Percentiles rank a stretch among this genome's conserved stretches.
Evolutionary conservation across 2,329 filamentous ascomycete species (phyloP).

Genomic region (Diaporthe sp.): DNA sequence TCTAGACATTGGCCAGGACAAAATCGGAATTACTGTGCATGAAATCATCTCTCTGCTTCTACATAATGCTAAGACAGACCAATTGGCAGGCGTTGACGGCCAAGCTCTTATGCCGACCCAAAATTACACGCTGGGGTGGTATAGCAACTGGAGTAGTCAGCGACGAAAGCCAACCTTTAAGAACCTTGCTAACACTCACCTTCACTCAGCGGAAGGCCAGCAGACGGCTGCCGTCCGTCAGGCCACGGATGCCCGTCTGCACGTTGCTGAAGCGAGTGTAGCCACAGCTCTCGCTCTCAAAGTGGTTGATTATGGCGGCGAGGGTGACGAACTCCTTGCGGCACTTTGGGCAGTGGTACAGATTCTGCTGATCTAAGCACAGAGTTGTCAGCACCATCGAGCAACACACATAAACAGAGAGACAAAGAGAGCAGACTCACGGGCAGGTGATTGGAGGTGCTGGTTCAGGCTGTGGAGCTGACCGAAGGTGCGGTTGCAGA

Average conservation of each 20-base stretch:
- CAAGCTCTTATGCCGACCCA: not conserved
- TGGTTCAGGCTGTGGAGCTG: slow-evolving; percentile 52
- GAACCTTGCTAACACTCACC: not conserved
- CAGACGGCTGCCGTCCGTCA: slow-evolving; percentile 38
- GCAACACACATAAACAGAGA: fast-evolving
- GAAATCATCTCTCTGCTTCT: not conserved
- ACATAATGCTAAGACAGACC: not conserved
- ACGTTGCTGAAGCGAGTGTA: slow-evolving; percentile 51
- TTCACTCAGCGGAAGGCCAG: not conserved
- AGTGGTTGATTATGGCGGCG: slow-evolving; percentile 52
- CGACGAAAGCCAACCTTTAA: not conserved
- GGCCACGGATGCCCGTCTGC: slow-evolving; percentile 40
- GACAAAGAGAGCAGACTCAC: slow-evolving; percentile 47
- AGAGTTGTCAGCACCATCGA: slow-evolving; percentile 39
- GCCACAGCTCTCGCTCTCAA: slow-evolving; percentile 55
- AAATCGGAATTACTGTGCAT: not conserved
- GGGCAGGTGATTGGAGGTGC: slow-evolving; percentile 64
- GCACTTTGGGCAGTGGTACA: slow-evolving; percentile 54
- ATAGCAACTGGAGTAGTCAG: not conserved
- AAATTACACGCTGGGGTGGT: not conserved
- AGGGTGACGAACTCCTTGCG: slow-evolving; percentile 50
- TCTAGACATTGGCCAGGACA: not conserved
- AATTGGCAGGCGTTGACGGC: not conserved
- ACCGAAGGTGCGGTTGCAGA: slow-evolving; percentile 60
- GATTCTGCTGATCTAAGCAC: slow-evolving; percentile 47